phyloP scores from a whole-genome alignment of 306 rosid species.

The Mimosa pudica region DNA sequence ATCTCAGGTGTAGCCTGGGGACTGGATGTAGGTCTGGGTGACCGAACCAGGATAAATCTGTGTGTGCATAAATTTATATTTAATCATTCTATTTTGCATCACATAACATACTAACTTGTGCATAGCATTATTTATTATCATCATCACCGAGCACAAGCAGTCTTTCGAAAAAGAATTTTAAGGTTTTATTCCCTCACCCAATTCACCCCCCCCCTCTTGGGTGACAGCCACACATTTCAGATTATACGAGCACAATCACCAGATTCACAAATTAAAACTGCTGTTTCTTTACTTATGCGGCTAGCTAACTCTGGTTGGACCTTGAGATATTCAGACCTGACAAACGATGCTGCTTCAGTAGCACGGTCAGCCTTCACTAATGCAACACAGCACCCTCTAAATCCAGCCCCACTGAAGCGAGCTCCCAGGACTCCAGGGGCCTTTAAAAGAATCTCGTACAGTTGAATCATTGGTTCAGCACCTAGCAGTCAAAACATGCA shows the following conservation, averaged over 20 bases:
- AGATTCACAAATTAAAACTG: conserved; percentile 73
- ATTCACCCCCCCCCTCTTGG: no score
- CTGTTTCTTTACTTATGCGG: conserved; percentile 37
- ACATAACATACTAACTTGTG: no score
- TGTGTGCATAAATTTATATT: no score
- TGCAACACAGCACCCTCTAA: conserved; percentile 92
- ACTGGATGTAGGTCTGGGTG: no score
- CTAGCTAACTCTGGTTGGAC: conserved; percentile 67
- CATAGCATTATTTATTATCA: no score
- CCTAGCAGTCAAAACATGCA: conserved; percentile 49
- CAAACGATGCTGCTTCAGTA: conserved; percentile 72
- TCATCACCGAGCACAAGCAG: no score
- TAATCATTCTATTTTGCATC: no score
- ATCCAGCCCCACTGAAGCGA: conserved; percentile 96
- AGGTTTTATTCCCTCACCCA: no score
- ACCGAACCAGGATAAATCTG: no score
- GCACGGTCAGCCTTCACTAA: conserved; percentile 71
- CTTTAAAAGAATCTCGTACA: conserved; percentile 71
- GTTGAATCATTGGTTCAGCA: conserved; percentile 74
- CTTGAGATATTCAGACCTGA: conserved; percentile 62
- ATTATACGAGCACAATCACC: conserved; percentile 72
- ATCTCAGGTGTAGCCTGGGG: no score
- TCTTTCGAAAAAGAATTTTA: no score
- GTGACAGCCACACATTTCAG: no score
- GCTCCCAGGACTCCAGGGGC: conserved; percentile 91